Conservation (phyloP, 2,329 filamentous ascomycete genomes). For the Lecanicillium sp. region DNA sequence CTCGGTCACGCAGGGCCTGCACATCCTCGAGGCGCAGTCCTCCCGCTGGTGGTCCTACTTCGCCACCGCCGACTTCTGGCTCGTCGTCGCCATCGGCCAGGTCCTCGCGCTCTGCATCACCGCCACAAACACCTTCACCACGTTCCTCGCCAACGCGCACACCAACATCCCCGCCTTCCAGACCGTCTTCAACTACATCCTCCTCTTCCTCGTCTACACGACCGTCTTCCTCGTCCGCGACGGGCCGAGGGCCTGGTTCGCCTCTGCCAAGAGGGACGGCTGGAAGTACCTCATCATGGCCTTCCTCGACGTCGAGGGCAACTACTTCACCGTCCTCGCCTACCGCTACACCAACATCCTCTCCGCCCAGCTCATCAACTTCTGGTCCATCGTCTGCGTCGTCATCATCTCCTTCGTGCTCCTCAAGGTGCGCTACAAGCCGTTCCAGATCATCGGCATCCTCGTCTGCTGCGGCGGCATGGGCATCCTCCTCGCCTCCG, state of each 20-base stretch:
- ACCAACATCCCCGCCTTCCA: slow-evolving; percentile 93
- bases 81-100: slow-evolving; percentile 75
- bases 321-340: slow-evolving; percentile 95
- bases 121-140: slow-evolving; percentile 83
- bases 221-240: slow-evolving; percentile 72
- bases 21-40: slow-evolving; percentile 47
- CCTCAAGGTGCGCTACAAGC: slow-evolving; percentile 83
- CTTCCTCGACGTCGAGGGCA: slow-evolving; percentile 92
- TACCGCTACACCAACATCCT: slow-evolving; percentile 91
- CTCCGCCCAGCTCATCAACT: slow-evolving; percentile 92
- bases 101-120: slow-evolving; percentile 85
- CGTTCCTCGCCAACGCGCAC: slow-evolving; percentile 57
- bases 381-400: slow-evolving; percentile 95
- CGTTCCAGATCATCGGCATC: slow-evolving; percentile 80
- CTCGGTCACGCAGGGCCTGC: slow-evolving; percentile 45
- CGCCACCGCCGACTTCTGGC: slow-evolving; percentile 79
- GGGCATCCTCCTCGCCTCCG: slow-evolving; percentile 78
- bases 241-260: slow-evolving; percentile 64
- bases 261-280: slow-evolving; percentile 61
- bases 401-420: slow-evolving; percentile 77
- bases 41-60: slow-evolving; percentile 68
- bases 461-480: slow-evolving; percentile 85
- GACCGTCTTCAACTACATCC: slow-evolving; percentile 87
- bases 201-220: slow-evolving; percentile 78
- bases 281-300: slow-evolving; percentile 94